Conservation (phyloP, 2,329 filamentous ascomycete genomes). For the Phaeosphaeria sp. region DNA sequence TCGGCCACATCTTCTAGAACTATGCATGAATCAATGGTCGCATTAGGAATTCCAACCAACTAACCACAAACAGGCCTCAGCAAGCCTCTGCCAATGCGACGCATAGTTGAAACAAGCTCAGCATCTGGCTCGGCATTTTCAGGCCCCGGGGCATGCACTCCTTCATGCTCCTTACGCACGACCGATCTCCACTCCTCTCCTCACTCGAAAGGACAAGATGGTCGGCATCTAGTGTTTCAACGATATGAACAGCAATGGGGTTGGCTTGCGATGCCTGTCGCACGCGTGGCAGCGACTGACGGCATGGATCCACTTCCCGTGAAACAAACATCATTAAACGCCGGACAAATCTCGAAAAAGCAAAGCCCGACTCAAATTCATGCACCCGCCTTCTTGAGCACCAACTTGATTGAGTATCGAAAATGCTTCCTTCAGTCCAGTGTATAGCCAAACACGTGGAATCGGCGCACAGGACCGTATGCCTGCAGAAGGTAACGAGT, state of each 20-base stretch:
- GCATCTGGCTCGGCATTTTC: background rate
- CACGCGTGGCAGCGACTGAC: background rate
- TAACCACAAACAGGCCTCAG: background rate
- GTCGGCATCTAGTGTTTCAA: background rate
- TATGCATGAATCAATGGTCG: background rate
- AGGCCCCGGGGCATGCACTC: background rate
- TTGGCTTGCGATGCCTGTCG: background rate
- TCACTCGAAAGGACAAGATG: background rate
- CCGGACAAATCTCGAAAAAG: background rate
- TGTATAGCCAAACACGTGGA: background rate
- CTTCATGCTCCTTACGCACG: background rate
- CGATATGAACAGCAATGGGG: background rate
- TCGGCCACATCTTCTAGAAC: background rate
- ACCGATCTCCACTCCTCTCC: background rate
- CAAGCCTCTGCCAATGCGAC: background rate
- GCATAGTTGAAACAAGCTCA: background rate
- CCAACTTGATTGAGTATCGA: background rate
- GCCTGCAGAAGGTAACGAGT: background rate
- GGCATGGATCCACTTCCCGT: background rate
- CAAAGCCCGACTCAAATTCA: background rate
- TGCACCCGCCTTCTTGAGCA: background rate
- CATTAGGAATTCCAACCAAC: background rate
- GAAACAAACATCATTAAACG: background rate
- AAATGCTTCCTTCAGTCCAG: background rate
- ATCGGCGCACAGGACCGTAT: background rate